A percentile compares a stretch with the other conserved stretches of the same genome.
Conservation (phyloP, 2,329 filamentous ascomycete genomes). For the Neurospora sp. region DNA sequence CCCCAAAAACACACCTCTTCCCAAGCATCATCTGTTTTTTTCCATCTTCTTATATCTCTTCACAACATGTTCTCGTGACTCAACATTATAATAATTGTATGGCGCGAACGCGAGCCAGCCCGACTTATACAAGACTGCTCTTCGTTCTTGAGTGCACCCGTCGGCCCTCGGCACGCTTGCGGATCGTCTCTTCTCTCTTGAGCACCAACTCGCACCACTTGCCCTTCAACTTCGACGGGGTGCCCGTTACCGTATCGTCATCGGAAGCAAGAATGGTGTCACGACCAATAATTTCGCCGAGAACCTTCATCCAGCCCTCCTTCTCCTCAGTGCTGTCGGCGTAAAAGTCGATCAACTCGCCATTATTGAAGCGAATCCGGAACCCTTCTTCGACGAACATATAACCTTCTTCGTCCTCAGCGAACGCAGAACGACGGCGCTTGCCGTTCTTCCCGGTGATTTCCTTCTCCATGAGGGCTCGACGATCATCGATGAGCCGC, state of each 20-base stretch:
- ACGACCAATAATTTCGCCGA: conserved; percentile 60
- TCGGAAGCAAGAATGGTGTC: conserved; percentile 34
- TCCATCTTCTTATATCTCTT: not conserved
- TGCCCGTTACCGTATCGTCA: conserved; percentile 29
- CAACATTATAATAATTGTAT: not conserved
- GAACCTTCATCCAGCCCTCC: conserved; percentile 86
- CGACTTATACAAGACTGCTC: conserved; percentile 28
- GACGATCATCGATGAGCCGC: conserved; percentile 87
- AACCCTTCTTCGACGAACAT: conserved; percentile 99
- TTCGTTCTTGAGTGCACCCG: conserved; percentile 47
- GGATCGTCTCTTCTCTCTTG: conserved; percentile 51
- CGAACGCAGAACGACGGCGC: conserved; percentile 87
- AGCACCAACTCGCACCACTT: conserved; percentile 62
- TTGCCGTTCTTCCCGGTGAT: conserved; percentile 65
- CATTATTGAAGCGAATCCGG: conserved; percentile 96
- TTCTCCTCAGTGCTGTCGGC: conserved; percentile 82
- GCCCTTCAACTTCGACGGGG: conserved; percentile 32
- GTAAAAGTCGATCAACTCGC: conserved; percentile 97
- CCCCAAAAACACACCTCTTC: not conserved
- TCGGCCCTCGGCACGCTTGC: conserved; percentile 41
- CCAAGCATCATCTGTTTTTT: not conserved
- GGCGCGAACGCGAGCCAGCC: conserved; percentile 2
- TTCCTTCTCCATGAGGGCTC: conserved; percentile 72
- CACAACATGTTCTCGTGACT: not conserved
- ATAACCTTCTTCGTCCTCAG: conserved; percentile 97